Percentiles rank a stretch among this genome's conserved stretches.
Evolutionary conservation across 2,329 filamentous ascomycete genomes (phyloP).

Genomic region (Aspergillus tanneri): DNA sequence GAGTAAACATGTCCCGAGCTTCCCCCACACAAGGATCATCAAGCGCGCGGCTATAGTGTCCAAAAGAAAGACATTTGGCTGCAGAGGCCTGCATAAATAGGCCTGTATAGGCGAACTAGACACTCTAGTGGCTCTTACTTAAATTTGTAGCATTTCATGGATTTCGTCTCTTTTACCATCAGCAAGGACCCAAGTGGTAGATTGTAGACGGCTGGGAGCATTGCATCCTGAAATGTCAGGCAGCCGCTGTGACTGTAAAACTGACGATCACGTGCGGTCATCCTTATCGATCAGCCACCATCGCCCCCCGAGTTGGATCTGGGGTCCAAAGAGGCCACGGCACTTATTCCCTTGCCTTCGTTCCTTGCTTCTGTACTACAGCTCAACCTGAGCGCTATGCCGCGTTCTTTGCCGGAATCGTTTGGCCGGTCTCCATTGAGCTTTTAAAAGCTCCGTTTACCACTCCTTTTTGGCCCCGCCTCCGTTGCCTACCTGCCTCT

Average conservation of each 20-base stretch:
- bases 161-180: too few species aligned
- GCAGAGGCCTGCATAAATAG: neutral
- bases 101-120: too few species aligned
- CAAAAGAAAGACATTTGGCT: neutral
- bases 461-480: slow-evolving; percentile 12
- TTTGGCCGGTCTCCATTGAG: slow-evolving; percentile 17
- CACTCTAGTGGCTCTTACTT: too few species aligned
- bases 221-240: slow-evolving; percentile 6
- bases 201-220: too few species aligned
- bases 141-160: too few species aligned
- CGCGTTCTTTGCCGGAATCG: slow-evolving; percentile 12
- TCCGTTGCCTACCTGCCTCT: slow-evolving; percentile 13
- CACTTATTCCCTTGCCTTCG: neutral
- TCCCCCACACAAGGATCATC: slow-evolving; percentile 6
- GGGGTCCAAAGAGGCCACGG: slow-evolving; percentile 1
- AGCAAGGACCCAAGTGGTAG: too few species aligned
- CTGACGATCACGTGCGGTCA: slow-evolving; percentile 15
- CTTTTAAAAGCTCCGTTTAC: slow-evolving; percentile 16
- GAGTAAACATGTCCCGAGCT: slow-evolving; percentile 16
- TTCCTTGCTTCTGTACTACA: neutral
- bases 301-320: neutral
- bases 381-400: slow-evolving; percentile 22
- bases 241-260: slow-evolving; percentile 6
- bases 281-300: slow-evolving; percentile 13
- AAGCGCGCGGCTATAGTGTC: slow-evolving; percentile 11